Conservation (phyloP, 208 protist genomes). For the Wallacemonas sp. region DNA sequence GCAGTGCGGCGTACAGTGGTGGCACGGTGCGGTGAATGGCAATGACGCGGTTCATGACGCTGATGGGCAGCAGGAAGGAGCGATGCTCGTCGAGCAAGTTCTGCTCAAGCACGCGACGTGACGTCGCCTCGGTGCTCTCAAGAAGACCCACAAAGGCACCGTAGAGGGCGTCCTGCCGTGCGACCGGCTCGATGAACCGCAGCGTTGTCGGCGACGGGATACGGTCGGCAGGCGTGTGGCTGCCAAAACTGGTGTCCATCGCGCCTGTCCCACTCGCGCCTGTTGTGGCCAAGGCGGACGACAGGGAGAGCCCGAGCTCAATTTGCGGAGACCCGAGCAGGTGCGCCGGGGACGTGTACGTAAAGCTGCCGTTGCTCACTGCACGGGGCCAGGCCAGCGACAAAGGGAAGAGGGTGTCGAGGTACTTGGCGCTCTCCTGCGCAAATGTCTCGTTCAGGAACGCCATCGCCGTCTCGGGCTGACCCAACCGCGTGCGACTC, state of each 20-base stretch:
- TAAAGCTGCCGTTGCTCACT: not conserved
- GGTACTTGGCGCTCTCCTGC: constrained; percentile 1
- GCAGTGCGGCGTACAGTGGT: constrained; percentile 53
- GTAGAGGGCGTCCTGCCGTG: constrained; percentile 1
- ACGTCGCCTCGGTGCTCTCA: constrained; percentile 58
- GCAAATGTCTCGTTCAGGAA: constrained; percentile 7
- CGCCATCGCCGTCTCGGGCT: constrained; percentile 7
- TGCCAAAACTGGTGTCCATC: too few species aligned
- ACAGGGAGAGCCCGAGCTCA: too few species aligned
- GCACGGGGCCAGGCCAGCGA: not conserved
- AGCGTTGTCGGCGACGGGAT: not conserved
- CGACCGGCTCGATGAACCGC: not conserved
- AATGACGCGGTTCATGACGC: constrained; percentile 26
- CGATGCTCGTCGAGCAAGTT: constrained; percentile 35
- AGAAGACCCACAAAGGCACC: constrained; percentile 58
- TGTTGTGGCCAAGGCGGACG: too few species aligned
- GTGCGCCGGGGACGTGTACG: too few species aligned
- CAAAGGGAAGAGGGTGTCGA: constrained; percentile 9
- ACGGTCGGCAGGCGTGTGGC: not conserved
- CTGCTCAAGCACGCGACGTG: constrained; percentile 52
- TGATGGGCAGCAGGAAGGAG: constrained; percentile 28
- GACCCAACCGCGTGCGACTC: constrained; percentile 2
- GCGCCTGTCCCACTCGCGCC: too few species aligned
- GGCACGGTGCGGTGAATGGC: constrained; percentile 42
- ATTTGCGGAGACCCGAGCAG: too few species aligned